phyloP scores from a whole-genome alignment of 495 filamentous ascomycete genomes.

The Lophiotrema nucula region DNA sequence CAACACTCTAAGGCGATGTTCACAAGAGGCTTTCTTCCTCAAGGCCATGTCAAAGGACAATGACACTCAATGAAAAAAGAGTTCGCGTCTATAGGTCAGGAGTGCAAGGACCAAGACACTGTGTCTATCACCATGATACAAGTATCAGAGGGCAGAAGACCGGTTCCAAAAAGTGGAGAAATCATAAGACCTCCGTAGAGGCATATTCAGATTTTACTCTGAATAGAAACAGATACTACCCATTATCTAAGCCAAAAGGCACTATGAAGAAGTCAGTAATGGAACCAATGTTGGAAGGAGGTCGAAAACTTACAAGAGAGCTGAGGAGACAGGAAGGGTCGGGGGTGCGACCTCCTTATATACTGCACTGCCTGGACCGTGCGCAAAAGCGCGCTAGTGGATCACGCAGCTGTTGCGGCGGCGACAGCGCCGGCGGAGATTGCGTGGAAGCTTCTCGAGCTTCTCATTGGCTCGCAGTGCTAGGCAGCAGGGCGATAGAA shows the following conservation, averaged over 20 bases:
- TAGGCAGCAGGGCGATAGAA: too few relatives aligned
- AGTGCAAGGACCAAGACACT: slow-evolving; percentile 1
- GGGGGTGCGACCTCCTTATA: background rate
- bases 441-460: too few relatives aligned
- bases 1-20: too few relatives aligned
- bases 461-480: too few relatives aligned
- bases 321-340: background rate
- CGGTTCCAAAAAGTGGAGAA: slow-evolving; percentile 10
- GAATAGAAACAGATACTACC: slow-evolving; percentile 99
- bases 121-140: slow-evolving; percentile 2
- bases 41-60: background rate
- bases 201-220: too few relatives aligned
- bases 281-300: too few relatives aligned
- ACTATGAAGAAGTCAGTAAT: too few relatives aligned
- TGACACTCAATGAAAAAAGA: slow-evolving; percentile 14
- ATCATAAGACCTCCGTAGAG: slow-evolving; percentile 1
- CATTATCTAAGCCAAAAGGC: slow-evolving; percentile 94
- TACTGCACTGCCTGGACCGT: too few relatives aligned
- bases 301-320: too few relatives aligned
- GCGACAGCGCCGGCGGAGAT: too few relatives aligned
- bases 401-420: too few relatives aligned
- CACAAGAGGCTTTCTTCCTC: slow-evolving; percentile 8
- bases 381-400: too few relatives aligned
- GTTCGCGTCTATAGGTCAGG: background rate
- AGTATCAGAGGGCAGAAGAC: slow-evolving; percentile 5